Evolutionary conservation across 257 asterid species (phyloP).

Genomic region (Avicennia marina): DNA sequence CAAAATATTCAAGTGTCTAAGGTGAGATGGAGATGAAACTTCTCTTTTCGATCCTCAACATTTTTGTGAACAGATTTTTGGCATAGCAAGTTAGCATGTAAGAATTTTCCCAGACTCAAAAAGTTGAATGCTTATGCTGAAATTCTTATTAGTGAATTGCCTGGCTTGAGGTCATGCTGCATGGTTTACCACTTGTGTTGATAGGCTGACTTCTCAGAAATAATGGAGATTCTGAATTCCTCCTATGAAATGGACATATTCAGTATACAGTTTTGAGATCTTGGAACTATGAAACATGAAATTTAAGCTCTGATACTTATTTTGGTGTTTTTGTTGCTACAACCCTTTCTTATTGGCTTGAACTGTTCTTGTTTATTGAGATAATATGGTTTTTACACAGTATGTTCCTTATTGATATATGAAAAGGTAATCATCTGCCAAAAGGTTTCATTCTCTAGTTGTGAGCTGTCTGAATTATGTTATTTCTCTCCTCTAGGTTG

Average conservation of each 20-base stretch:
- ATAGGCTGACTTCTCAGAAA: conserved; percentile 1
- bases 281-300: conserved; percentile 11
- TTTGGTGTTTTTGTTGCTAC: conserved; percentile 12
- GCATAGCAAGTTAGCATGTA: conserved; percentile 3
- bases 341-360: background rate
- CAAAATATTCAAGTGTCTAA: conserved; percentile 43
- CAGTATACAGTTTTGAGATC: too few species aligned
- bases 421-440: too few species aligned
- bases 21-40: conserved; percentile 32
- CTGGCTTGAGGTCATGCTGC: conserved; percentile 47
- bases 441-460: conserved; percentile 15
- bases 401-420: background rate
- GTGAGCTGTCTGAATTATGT: conserved; percentile 22
- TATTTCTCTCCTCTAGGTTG: conserved; percentile 44
- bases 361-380: background rate
- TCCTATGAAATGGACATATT: too few species aligned
- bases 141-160: conserved; percentile 40
- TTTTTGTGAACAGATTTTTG: conserved; percentile 18
- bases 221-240: too few species aligned
- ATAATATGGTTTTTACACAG: background rate
- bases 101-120: conserved; percentile 41
- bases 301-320: too few species aligned
- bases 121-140: conserved; percentile 40
- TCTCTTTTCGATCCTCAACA: conserved; percentile 12
- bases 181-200: conserved; percentile 5